Percentiles rank a stretch among this genome's conserved stretches.
Conservation (phyloP, 768 basidiomycete genomes). For the Pleurotus tuber-regium region DNA sequence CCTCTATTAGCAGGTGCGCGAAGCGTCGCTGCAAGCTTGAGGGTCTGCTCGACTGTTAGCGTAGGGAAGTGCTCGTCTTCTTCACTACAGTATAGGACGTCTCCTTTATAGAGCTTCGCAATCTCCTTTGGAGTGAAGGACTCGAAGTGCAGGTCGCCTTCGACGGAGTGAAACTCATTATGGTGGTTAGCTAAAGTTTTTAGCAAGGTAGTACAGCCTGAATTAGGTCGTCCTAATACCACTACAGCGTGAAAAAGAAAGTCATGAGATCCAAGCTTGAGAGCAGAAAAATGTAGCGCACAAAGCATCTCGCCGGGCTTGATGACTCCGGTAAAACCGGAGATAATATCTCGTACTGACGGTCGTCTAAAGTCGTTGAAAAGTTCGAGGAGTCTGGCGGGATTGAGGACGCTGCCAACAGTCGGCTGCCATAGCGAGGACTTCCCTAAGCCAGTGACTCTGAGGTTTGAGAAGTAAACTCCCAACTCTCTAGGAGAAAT, state of each 20-base stretch:
- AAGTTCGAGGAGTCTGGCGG: conserved; percentile 31
- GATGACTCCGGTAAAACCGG: conserved; percentile 61
- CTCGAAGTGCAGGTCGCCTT: conserved; percentile 76
- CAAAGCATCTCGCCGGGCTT: conserved; percentile 77
- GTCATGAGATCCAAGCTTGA: neutral
- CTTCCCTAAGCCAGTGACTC: conserved; percentile 48
- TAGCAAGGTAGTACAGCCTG: conserved; percentile 83
- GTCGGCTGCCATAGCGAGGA: conserved; percentile 45
- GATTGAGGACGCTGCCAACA: conserved; percentile 51
- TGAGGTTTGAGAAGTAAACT: conserved; percentile 48
- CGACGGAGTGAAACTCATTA: conserved; percentile 59
- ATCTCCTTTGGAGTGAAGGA: conserved; percentile 68
- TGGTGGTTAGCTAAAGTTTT: conserved; percentile 79
- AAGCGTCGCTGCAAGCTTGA: conserved; percentile 65
- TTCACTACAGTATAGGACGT: conserved; percentile 78
- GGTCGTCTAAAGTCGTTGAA: conserved; percentile 54
- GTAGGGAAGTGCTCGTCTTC: conserved; percentile 87
- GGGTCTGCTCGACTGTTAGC: conserved; percentile 72
- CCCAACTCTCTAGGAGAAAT: too few species aligned
- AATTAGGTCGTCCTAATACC: conserved; percentile 81
- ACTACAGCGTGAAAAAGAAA: conserved; percentile 39
- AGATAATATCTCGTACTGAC: conserved; percentile 58
- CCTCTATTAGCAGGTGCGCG: conserved; percentile 62
- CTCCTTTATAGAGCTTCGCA: conserved; percentile 65
- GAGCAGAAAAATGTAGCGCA: conserved; percentile 33